Base-by-base conservation (phyloP, 176 grass and related monocot genomes). In the Hordeum marinum region DNA sequence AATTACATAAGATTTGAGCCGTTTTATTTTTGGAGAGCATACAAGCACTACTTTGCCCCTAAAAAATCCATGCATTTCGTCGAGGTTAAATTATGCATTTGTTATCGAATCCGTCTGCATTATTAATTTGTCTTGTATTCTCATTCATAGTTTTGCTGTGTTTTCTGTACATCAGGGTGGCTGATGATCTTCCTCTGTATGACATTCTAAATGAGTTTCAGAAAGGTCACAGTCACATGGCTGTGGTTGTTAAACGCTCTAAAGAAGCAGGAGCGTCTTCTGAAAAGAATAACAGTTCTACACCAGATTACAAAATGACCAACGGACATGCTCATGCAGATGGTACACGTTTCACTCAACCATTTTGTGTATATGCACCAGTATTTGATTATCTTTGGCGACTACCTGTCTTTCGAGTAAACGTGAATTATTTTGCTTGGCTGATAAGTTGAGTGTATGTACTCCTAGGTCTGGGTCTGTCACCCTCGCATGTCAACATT, bases 161-260 rank as follows among this genome's bases (percentile, higher is more conserved):
- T 26, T 85, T 63, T 84, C 13, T 80, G 79, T 88, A 81, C 64
- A 82, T 71, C 86, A 99, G 94, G 96, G 93, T 96, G 67, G 84
- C 82, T 86, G 96, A 88, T 82, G 96, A 99, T 92, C 88, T 96
- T 83, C 96, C 96, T 87, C 90, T 99, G 4, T 99, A 99, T 84
- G 96, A 94, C 84, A 99, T 99, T 86, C 88, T 99, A 82, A 99
- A 99, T 84, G 93, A 99, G 82, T 99, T 99, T 86, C 96, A 99
- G 79, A 96, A 99, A 92, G 94, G 93, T 25, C 96, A 99, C 84
- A 99, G 96, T 68, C 96, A 99, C 76, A 99, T 99, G 96, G 93
- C 94, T 67, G 93, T 99, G 84, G 93, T 99, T 66, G 83, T 96
- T 77, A 96, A 96, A 88, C 86, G 31, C 78, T 89, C 25, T 54